Evolutionary conservation across 345 rosid species (phyloP).

Genomic region (Syzygium grande): DNA sequence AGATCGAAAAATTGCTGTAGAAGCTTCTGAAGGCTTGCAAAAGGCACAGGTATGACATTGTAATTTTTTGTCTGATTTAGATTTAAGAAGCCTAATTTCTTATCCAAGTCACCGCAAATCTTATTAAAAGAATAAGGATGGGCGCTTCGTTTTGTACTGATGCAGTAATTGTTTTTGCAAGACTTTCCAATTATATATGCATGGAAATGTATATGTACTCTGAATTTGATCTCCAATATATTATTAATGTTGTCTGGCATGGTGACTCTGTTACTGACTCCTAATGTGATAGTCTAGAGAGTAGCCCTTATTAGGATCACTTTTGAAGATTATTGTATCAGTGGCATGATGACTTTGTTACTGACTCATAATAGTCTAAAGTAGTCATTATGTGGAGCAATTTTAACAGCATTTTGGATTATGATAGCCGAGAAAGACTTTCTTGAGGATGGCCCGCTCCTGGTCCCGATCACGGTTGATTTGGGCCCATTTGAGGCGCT

Average conservation of each 20-base stretch:
- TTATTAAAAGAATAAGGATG: neutral
- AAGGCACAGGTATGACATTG: constrained; percentile 62
- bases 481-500: neutral
- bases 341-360: neutral
- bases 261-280: neutral
- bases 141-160: neutral
- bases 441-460: neutral
- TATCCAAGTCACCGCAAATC: neutral
- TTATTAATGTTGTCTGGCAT: neutral
- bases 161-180: neutral
- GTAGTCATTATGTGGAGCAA: neutral
- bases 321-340: neutral
- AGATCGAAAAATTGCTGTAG: constrained; percentile 71
- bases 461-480: neutral
- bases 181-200: neutral
- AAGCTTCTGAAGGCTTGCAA: constrained; percentile 90
- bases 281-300: neutral
- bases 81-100: neutral
- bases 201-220: neutral
- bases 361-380: neutral
- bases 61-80: neutral
- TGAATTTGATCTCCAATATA: neutral
- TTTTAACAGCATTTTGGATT: neutral
- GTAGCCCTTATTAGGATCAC: neutral
- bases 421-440: neutral